Percentiles rank a stretch among this genome's conserved stretches.
Conservation (phyloP, 306 rosid genomes). For the Vigna mungo region DNA sequence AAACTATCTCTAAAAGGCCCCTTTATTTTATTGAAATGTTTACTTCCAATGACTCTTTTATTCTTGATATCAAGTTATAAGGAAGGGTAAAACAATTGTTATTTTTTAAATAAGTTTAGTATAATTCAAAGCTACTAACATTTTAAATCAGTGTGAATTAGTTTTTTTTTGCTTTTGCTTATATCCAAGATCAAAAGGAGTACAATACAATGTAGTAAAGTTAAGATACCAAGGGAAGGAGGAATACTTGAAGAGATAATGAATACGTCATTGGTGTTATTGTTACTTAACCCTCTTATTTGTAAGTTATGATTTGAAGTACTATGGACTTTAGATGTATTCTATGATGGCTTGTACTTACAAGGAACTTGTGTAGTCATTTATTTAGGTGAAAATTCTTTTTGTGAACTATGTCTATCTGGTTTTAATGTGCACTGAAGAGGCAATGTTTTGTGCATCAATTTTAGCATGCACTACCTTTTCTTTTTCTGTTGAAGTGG, state of each 20-base stretch:
- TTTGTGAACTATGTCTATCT: not conserved
- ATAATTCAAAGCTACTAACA: too few relatives aligned
- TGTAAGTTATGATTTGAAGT: not conserved
- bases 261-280: not conserved
- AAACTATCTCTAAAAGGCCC: too few relatives aligned
- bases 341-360: not conserved
- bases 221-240: conserved; percentile 2
- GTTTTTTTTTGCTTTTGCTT: too few relatives aligned
- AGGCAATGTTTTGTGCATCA: conserved; percentile 2
- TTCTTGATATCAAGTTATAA: too few relatives aligned
- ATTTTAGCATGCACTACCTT: not conserved
- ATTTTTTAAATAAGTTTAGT: too few relatives aligned
- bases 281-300: conserved; percentile 1
- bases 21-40: too few relatives aligned
- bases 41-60: too few relatives aligned
- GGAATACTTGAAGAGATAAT: conserved; percentile 4
- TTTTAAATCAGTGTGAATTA: too few relatives aligned
- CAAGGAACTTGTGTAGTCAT: not conserved
- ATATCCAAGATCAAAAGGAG: too few relatives aligned
- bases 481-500: not conserved
- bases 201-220: conserved; percentile 9
- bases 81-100: too few relatives aligned
- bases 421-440: not conserved
- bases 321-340: not conserved
- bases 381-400: not conserved